Conservation (phyloP, 768 basidiomycete species). For the Panaeolus papilionaceus region DNA sequence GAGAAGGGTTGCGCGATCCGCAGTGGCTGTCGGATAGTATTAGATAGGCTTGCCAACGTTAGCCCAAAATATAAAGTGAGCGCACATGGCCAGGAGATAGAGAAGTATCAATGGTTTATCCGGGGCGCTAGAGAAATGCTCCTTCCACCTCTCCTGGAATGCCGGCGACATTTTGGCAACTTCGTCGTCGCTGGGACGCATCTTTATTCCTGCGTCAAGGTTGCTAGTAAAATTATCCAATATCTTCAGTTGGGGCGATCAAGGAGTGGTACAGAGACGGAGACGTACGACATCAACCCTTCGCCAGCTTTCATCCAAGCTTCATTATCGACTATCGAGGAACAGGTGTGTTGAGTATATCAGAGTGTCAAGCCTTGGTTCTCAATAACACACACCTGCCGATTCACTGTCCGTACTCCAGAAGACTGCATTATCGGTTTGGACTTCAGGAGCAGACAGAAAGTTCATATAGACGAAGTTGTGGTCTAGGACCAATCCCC, state of each 20-base stretch:
- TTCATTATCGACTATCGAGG: background rate
- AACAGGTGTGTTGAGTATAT: too few relatives aligned
- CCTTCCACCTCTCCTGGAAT: conserved; percentile 56
- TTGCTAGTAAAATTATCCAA: conserved; percentile 39
- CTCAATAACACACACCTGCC: conserved; percentile 40
- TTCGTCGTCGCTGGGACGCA: conserved; percentile 58
- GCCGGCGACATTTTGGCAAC: conserved; percentile 53
- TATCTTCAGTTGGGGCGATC: background rate
- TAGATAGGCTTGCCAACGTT: too few relatives aligned
- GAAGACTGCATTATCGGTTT: conserved; percentile 56
- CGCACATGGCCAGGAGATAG: conserved; percentile 47
- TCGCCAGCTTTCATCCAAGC: conserved; percentile 40
- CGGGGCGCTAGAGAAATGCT: conserved; percentile 53
- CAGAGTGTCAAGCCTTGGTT: too few relatives aligned
- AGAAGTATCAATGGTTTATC: conserved; percentile 63
- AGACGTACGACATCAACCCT: conserved; percentile 62
- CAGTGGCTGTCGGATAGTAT: conserved; percentile 22
- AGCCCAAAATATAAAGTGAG: background rate
- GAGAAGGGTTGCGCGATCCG: background rate
- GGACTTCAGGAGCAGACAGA: conserved; percentile 48
- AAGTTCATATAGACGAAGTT: conserved; percentile 45
- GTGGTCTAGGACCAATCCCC: conserved; percentile 41
- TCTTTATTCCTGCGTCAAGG: conserved; percentile 60
- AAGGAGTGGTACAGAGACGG: conserved; percentile 12
- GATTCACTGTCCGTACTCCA: conserved; percentile 45